phyloP scores from a whole-genome alignment of 1,284 basidiomycete genomes.

The Malassezia psittaci region DNA sequence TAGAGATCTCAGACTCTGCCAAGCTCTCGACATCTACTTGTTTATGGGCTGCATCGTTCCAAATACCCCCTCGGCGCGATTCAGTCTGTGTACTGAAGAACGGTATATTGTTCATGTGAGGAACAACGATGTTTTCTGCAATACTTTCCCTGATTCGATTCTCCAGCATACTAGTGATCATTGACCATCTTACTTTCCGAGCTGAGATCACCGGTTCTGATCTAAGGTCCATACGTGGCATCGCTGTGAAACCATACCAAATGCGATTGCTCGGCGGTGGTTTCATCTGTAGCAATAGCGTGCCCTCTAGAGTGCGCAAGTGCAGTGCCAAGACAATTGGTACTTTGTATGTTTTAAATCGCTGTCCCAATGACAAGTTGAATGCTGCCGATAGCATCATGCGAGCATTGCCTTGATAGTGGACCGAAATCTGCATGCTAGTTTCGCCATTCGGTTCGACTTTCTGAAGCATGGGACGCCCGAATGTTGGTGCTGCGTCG shows the following conservation, averaged over 20 bases:
- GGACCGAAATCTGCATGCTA: constrained; percentile 69
- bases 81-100: constrained; percentile 69
- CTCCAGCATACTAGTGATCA: constrained; percentile 82
- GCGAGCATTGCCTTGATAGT: constrained; percentile 74
- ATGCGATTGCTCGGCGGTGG: constrained; percentile 88
- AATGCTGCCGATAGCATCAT: constrained; percentile 81
- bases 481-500: constrained; percentile 56
- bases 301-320: constrained; percentile 77
- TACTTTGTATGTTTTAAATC: constrained; percentile 80
- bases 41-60: constrained; percentile 54
- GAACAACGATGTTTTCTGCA: constrained; percentile 76
- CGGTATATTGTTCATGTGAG: constrained; percentile 93
- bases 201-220: constrained; percentile 89
- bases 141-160: constrained; percentile 63
- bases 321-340: constrained; percentile 76
- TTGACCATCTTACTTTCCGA: constrained; percentile 76
- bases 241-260: constrained; percentile 94
- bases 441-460: constrained; percentile 84
- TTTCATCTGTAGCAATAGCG: constrained; percentile 79
- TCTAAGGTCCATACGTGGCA: constrained; percentile 75
- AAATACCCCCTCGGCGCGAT: constrained; percentile 78
- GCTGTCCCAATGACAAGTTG: constrained; percentile 60
- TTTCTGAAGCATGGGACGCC: constrained; percentile 94
- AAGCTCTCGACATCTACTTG: no score
- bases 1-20: no score